A percentile compares a stretch with the other conserved stretches of the same genome.
Evolutionary conservation across 768 basidiomycete species (phyloP).

Genomic region (Russula lepida): DNA sequence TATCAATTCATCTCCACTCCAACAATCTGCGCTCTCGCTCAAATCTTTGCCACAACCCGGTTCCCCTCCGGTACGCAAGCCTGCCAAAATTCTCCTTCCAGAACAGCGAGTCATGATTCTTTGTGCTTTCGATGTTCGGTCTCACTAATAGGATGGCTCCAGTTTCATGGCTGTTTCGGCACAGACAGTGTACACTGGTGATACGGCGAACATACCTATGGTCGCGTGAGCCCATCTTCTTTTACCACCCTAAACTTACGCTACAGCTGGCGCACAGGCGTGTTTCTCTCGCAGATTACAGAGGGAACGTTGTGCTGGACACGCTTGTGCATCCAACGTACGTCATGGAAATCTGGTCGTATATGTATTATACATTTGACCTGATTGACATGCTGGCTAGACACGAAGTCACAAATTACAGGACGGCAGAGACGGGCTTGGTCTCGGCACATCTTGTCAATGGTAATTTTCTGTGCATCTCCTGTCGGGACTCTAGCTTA

Average conservation of each 20-base stretch:
- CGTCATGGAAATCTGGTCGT: background rate
- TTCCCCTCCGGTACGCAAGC: constrained; percentile 11
- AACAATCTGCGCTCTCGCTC: background rate
- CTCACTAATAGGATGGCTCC: constrained; percentile 3
- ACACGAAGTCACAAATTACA: constrained; percentile 40
- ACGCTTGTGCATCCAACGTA: constrained; percentile 49
- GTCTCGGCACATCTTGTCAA: constrained; percentile 32
- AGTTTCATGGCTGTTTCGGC: constrained; percentile 43
- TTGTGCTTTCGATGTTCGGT: constrained; percentile 7
- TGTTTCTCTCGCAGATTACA: constrained; percentile 43
- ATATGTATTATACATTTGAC: background rate
- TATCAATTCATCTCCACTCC: background rate
- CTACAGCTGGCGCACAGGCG: constrained; percentile 30
- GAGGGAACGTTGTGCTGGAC: constrained; percentile 38
- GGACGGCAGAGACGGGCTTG: constrained; percentile 40
- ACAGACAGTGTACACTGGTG: constrained; percentile 37
- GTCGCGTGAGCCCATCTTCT: constrained; percentile 36
- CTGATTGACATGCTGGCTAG: constrained; percentile 26
- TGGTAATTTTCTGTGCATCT: constrained; percentile 27
- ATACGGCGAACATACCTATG: constrained; percentile 39
- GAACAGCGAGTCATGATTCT: constrained; percentile 21
- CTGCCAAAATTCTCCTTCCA: constrained; percentile 26
- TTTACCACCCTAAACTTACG: background rate
- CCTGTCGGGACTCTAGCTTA: background rate
- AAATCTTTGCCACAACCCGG: background rate